Evolutionary conservation across 441 rosid species (phyloP), one percentile per base, ranked within the genome.

Genomic region (Pelargonium myrrhifolium): DNA sequence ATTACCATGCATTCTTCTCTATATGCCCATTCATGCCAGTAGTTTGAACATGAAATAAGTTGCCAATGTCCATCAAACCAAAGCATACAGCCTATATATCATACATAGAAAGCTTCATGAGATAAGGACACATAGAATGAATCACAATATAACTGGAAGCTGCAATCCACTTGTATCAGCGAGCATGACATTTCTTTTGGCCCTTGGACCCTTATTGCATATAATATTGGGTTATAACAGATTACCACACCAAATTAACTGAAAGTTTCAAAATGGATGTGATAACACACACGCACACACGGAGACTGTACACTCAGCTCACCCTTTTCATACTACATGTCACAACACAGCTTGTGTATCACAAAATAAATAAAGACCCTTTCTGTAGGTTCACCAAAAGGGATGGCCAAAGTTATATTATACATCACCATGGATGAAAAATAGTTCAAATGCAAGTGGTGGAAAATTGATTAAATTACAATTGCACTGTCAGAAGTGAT

Each of bases 1-100:
- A 67, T 74, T 82, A 94, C 99, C 99, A 90, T 69, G 77, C 76
- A 78, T 82, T 85, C 74, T 82, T 84, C 80, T 84, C 89, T 68
- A 79, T 71, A 72, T 77, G 82, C 47, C 72, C 76, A 74, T 75
- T 76, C 70, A 74, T 69, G 66, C 72, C 78, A 74, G 85, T 70
- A 39, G 71, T 75, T 26, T 83, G 85, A 71, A 58, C 77, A 80
- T 79, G 73, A 51, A 82, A 82, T 68, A 80, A 65, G 80, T 81
- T 82, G 74, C 84, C 85, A 75, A 83, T 76, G 72, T 85, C 80
- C 88, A 88, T 84, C 79, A 94, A 74, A 66, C 89, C 77, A 80
- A 87, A 87, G 75, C 96, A 75, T 51, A 90, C 79, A 45, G 81
- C 92, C 99, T 94, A 77, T 74, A 80, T 58, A 71, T 42, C 67